Percentiles rank a stretch among this genome's conserved stretches.
Conservation (phyloP, 768 basidiomycete genomes). For the Grammothele lineata region DNA sequence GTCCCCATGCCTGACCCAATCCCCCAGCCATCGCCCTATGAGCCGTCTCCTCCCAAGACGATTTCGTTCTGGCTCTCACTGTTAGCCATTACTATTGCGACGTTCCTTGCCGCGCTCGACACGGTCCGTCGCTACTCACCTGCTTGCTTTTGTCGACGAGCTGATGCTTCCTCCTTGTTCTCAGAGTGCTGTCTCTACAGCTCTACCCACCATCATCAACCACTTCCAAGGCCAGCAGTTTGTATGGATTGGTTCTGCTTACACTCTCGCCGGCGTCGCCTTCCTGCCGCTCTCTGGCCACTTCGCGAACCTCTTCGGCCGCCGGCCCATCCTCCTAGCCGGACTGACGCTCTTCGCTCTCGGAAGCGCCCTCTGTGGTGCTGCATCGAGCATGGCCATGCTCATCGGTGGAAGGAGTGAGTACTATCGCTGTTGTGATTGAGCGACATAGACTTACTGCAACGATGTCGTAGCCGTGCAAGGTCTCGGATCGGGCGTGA, state of each 20-base stretch:
- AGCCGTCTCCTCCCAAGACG: no score
- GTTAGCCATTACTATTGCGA: constrained; percentile 11
- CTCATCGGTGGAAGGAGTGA: constrained; percentile 34
- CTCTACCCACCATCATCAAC: constrained; percentile 14
- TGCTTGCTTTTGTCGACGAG: no score
- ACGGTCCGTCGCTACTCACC: no score
- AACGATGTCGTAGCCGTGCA: constrained; percentile 22
- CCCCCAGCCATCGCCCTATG: no score
- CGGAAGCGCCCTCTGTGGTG: constrained; percentile 38
- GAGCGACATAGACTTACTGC: constrained; percentile 13
- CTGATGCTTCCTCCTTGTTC: constrained; percentile 24
- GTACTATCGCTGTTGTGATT: constrained; percentile 22
- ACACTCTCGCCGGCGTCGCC: constrained; percentile 31
- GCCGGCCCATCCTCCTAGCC: constrained; percentile 28
- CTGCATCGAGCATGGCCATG: constrained; percentile 35
- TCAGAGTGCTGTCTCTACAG: constrained; percentile 19
- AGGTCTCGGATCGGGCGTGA: constrained; percentile 21
- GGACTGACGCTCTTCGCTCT: constrained; percentile 31
- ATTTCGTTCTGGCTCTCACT: constrained; percentile 11
- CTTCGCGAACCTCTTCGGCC: constrained; percentile 31
- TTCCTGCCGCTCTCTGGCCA: constrained; percentile 31
- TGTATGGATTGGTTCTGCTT: constrained; percentile 26
- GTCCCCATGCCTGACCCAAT: no score
- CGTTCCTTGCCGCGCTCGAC: constrained; percentile 17
- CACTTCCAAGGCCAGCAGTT: constrained; percentile 20